Percentiles rank a stretch among this genome's conserved stretches.
phyloP scores from a whole-genome alignment of 495 filamentous ascomycete species.

The Penicillium coffeae region DNA sequence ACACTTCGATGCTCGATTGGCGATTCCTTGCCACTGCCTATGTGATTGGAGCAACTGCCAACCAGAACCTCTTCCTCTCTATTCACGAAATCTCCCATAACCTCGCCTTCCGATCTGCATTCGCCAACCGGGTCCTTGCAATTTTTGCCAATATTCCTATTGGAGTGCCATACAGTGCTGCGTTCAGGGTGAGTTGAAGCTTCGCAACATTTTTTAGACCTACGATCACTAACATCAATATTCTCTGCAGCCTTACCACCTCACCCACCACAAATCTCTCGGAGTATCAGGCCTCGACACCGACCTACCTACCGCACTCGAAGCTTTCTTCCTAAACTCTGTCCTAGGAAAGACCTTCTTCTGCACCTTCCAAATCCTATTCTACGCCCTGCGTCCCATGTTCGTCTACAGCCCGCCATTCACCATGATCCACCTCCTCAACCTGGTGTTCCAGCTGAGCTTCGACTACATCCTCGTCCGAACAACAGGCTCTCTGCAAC shows the following conservation, averaged over 20 bases:
- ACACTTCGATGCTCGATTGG: conserved; percentile 77
- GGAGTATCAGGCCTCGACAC: conserved; percentile 96
- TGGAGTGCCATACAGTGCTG: conserved; percentile 91
- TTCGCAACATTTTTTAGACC: neutral
- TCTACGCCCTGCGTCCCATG: conserved; percentile 98
- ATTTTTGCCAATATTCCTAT: conserved; percentile 95
- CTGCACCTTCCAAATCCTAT: conserved; percentile 98
- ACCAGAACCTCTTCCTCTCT: conserved; percentile 97
- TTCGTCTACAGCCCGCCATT: conserved; percentile 86
- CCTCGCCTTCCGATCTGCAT: conserved; percentile 82
- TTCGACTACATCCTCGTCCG: conserved; percentile 73
- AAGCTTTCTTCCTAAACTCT: conserved; percentile 94
- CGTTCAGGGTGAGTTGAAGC: conserved; percentile 68
- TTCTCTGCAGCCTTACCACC: conserved; percentile 80
- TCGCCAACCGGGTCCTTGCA: conserved; percentile 79
- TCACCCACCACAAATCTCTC: conserved; percentile 98
- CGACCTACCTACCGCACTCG: conserved; percentile 87
- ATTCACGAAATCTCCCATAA: conserved; percentile 99
- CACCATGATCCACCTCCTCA: conserved; percentile 78
- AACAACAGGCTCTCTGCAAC: conserved; percentile 47
- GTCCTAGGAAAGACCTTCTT: conserved; percentile 98
- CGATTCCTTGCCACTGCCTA: conserved; percentile 84
- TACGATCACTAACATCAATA: conserved; percentile 7
- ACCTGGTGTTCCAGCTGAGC: conserved; percentile 67
- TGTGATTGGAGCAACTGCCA: conserved; percentile 89